Percentiles rank a stretch among this genome's conserved stretches.
Evolutionary conservation across 1,139 yeast species (phyloP).

Genomic region (Schizosaccharomyces versatilis): DNA sequence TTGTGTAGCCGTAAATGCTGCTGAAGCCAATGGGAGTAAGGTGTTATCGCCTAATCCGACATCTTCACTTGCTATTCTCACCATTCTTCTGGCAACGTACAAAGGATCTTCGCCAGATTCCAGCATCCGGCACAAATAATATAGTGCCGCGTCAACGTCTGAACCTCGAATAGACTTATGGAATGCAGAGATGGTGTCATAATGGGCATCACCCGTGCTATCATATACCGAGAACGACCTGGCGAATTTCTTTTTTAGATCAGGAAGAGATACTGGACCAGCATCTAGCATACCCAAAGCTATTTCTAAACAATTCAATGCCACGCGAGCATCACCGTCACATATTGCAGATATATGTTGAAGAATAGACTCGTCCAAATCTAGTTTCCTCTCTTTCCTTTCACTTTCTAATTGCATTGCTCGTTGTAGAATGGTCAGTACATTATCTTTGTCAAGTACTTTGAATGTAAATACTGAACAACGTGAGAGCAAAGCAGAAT

Average conservation of each 20-base stretch:
- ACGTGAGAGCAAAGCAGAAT: slow-evolving; percentile 69
- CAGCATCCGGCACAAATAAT: slow-evolving; percentile 68
- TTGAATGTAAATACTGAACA: slow-evolving; percentile 70
- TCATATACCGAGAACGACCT: slow-evolving; percentile 55
- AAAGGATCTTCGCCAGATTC: slow-evolving; percentile 86
- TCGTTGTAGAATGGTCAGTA: slow-evolving; percentile 39
- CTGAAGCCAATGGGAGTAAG: slow-evolving; percentile 66
- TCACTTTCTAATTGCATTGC: slow-evolving; percentile 17
- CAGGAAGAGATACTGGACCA: slow-evolving; percentile 14
- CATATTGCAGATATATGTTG: slow-evolving; percentile 56
- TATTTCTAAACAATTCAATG: slow-evolving; percentile 53
- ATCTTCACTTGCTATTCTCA: slow-evolving; percentile 28
- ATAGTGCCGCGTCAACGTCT: slow-evolving; percentile 72
- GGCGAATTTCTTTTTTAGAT: slow-evolving; percentile 24
- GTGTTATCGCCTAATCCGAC: slow-evolving; percentile 34
- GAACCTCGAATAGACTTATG: slow-evolving; percentile 80
- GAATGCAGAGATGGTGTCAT: slow-evolving; percentile 66
- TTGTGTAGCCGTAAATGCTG: slow-evolving; percentile 70
- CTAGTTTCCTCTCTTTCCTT: not conserved
- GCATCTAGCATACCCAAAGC: slow-evolving; percentile 15
- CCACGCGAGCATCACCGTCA: slow-evolving; percentile 75
- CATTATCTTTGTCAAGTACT: slow-evolving; percentile 33
- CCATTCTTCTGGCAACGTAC: slow-evolving; percentile 78
- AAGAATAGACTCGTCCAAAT: slow-evolving; percentile 27
- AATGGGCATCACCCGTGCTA: slow-evolving; percentile 73